Conservation (phyloP, 139 green algal genomes). For the Parachlorella kessleri region DNA sequence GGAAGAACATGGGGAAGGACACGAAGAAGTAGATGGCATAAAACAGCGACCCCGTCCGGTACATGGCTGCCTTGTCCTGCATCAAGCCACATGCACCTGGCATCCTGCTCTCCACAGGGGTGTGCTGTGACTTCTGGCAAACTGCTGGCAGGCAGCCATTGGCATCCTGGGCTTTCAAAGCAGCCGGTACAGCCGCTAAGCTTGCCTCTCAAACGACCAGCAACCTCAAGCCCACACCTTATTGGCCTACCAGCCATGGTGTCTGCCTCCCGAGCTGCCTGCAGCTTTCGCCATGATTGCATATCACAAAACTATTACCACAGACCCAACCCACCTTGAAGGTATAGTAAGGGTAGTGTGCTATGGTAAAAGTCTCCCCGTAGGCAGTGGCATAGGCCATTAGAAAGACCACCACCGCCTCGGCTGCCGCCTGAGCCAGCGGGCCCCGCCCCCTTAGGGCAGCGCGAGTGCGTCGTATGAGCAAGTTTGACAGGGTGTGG, state of each 20-base stretch:
- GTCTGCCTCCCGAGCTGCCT: too few species aligned
- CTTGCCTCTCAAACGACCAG: too few species aligned
- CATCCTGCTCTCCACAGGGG: too few species aligned
- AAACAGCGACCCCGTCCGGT: slow-evolving; percentile 93
- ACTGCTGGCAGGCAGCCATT: too few species aligned
- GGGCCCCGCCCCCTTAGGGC: not conserved
- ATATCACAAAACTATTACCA: too few species aligned
- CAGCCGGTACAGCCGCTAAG: too few species aligned
- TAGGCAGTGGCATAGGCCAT: slow-evolving; percentile 92
- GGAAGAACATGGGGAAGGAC: slow-evolving; percentile 91
- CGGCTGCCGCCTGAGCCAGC: slow-evolving; percentile 11
- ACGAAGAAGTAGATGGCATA: slow-evolving; percentile 99
- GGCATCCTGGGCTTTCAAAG: too few species aligned
- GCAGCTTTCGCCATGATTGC: too few species aligned
- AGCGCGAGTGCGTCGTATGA: slow-evolving; percentile 54
- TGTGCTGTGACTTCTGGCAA: too few species aligned
- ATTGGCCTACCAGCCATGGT: too few species aligned
- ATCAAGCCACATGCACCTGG: not conserved
- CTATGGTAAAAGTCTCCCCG: slow-evolving; percentile 96
- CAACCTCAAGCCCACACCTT: too few species aligned
- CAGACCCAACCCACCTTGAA: slow-evolving; percentile 65
- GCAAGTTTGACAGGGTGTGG: slow-evolving; percentile 91
- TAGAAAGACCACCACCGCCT: slow-evolving; percentile 69
- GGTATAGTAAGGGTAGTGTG: slow-evolving; percentile 95
- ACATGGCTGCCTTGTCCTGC: slow-evolving; percentile 76